These are phyloP conservation scores for Cercis canadensis DNA, from an alignment of 306 rosid species.

Conservation along the genomic window DNA sequence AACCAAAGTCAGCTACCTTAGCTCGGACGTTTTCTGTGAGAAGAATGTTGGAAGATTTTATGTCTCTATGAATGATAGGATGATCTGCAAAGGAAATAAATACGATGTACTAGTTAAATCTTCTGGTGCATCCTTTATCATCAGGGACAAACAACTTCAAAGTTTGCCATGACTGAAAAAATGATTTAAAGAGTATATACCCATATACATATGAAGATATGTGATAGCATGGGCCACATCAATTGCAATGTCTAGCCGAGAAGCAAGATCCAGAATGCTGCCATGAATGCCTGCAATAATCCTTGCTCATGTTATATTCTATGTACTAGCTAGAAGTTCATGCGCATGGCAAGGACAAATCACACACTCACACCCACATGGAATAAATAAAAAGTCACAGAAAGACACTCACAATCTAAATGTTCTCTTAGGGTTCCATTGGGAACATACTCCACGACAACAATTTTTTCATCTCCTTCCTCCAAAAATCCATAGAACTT, in stretches of 20 bases:
- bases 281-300: constrained; percentile 71
- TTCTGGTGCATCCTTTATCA: constrained; percentile 21
- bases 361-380: constrained; percentile 7
- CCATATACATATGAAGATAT: constrained; percentile 94
- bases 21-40: constrained; percentile 80
- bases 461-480: constrained; percentile 70
- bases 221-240: constrained; percentile 98
- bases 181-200: constrained; percentile 43
- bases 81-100: constrained; percentile 62
- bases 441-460: constrained; percentile 88
- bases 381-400: constrained; percentile 5
- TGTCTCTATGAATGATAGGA: constrained; percentile 95
- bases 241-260: constrained; percentile 86
- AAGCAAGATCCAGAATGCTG: constrained; percentile 66
- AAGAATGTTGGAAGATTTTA: constrained; percentile 95
- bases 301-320: constrained; percentile 32
- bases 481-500: constrained; percentile 82
- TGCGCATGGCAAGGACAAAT: too few species aligned
- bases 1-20: constrained; percentile 98
- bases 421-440: constrained; percentile 95
- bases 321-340: constrained; percentile 14
- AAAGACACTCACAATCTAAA: constrained; percentile 80
- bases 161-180: constrained; percentile 5
- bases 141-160: constrained; percentile 5
- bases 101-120: constrained; percentile 31